Base-by-base conservation (phyloP, 192 early-diverging fungal genomes). In the Funneliformis mosseae region DNA sequence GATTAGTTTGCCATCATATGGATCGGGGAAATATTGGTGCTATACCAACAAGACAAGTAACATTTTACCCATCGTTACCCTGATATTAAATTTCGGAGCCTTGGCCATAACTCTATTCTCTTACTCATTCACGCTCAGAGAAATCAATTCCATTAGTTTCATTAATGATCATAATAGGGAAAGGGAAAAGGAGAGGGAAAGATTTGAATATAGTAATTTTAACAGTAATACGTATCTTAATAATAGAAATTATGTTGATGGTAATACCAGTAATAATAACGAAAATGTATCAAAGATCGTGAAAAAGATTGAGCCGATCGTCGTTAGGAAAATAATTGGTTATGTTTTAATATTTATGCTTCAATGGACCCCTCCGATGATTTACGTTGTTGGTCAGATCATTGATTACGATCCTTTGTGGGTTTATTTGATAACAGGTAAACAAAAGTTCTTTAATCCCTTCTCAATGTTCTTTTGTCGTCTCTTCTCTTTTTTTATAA, bases 11-110 rank as follows among this genome's bases (percentile, higher is more conserved):
- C 73, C 73, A 33, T 59, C 48, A 59, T 75, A 33, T 59, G 73
- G 45, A 10, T 41, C 73, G 14, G 28, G 73, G 16, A 75, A 75
- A 75, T 75, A 75, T 75, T 75, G 73, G 73, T 76, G 74, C n/a
- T 76, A 41, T 60, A 76, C 50, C 1, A 76, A 61, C 23, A 28
- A 41, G 27, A 12, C 0, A 3, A 62, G 3, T 16, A 28, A 21
- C 0, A 41, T 61, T 33, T 21, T 76, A 27, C 55, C 74, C 9
- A 21, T 60, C 2, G 0, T 60, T 28, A 60, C 33, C 4, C 11
- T 76, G 10, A 8, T 23, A 18, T 41, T 76, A 41, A 76, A 59
- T 61, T 76, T 60, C n/a, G 8, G 55, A 33, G 10, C 61, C 41
- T 76, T 76, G 16, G 18, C 8, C 8, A 12, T 45, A 16, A 76